Conservation (phyloP, 2,329 filamentous ascomycete genomes). For the Alternaria postmessia region DNA sequence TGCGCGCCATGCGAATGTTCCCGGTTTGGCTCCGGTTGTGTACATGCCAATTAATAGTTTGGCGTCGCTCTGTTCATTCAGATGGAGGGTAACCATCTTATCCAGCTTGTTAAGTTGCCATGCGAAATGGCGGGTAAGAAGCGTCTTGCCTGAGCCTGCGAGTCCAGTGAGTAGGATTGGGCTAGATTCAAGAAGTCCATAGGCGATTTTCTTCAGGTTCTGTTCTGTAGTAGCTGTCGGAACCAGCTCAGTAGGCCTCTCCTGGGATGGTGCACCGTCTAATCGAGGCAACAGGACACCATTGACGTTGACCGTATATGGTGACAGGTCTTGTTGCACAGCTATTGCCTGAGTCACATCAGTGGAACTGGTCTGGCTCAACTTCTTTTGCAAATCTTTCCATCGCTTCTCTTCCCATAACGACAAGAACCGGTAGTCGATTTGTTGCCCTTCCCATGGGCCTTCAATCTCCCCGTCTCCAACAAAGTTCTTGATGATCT, state of each 20-base stretch:
- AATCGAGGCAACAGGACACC: conserved; percentile 52
- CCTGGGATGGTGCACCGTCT: conserved; percentile 38
- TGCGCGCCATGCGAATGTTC: conserved; percentile 89
- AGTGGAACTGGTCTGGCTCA: conserved; percentile 13
- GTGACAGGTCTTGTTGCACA: conserved; percentile 35
- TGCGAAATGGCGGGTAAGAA: conserved; percentile 82
- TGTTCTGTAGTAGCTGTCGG: conserved; percentile 74
- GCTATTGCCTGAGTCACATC: conserved; percentile 4
- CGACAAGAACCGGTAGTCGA: conserved; percentile 80
- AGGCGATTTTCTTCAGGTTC: conserved; percentile 76
- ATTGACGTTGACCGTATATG: conserved; percentile 45
- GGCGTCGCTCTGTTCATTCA: conserved; percentile 98
- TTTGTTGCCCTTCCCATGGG: conserved; percentile 74
- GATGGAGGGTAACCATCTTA: conserved; percentile 88
- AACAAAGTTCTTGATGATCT: conserved; percentile 72
- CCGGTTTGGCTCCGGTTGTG: conserved; percentile 84
- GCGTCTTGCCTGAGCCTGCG: conserved; percentile 90
- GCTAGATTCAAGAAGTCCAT: conserved; percentile 69
- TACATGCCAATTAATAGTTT: conserved; percentile 97
- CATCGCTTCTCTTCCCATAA: conserved; percentile 70
- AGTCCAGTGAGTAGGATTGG: conserved; percentile 84
- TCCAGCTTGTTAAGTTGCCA: conserved; percentile 79
- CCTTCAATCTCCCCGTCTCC: conserved; percentile 70
- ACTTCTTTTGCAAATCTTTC: conserved; percentile 30
- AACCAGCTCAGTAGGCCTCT: conserved; percentile 53